Conservation (phyloP, 1,284 basidiomycete species). For the Apiotrichum mycotoxinovorans region DNA sequence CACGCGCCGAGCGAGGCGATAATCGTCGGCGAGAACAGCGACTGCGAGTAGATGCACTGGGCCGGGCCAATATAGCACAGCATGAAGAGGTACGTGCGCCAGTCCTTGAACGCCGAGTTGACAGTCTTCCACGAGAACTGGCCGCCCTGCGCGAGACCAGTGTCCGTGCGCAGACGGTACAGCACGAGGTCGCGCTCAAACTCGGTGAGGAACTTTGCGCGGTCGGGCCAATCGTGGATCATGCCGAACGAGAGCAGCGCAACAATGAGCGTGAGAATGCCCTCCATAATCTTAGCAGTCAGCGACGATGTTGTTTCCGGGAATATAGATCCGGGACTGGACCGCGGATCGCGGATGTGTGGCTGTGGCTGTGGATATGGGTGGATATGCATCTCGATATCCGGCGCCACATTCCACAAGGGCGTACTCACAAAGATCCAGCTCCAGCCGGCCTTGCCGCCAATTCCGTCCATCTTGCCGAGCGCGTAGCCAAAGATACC, state of each 20-base stretch:
- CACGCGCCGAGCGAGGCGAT: constrained; percentile 49
- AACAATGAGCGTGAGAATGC: constrained; percentile 46
- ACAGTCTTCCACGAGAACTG: constrained; percentile 29
- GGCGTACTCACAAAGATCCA: constrained; percentile 3
- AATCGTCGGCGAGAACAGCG: constrained; percentile 52
- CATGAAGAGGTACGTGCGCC: constrained; percentile 45
- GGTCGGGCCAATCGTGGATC: constrained; percentile 52
- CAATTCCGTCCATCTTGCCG: constrained; percentile 37
- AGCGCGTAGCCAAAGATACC: constrained; percentile 46
- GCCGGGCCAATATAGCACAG: constrained; percentile 49
- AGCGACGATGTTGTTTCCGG: background rate
- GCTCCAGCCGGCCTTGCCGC: constrained; percentile 50
- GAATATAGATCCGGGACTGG: background rate
- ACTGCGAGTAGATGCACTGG: constrained; percentile 48
- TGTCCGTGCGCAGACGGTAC: constrained; percentile 46
- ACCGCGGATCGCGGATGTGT: background rate
- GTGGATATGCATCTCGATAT: too few relatives aligned
- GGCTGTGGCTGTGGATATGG: too few relatives aligned
- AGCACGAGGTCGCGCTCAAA: constrained; percentile 47
- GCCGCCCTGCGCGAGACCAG: constrained; percentile 45
- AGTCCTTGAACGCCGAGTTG: constrained; percentile 40
- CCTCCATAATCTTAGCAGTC: constrained; percentile 45
- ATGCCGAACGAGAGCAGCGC: constrained; percentile 45
- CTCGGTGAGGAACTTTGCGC: constrained; percentile 48
- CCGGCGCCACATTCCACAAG: too few relatives aligned